These are phyloP conservation scores for Sugiyamaella xylanicola DNA, from an alignment of 1,139 yeast species.

Conservation along the genomic window DNA sequence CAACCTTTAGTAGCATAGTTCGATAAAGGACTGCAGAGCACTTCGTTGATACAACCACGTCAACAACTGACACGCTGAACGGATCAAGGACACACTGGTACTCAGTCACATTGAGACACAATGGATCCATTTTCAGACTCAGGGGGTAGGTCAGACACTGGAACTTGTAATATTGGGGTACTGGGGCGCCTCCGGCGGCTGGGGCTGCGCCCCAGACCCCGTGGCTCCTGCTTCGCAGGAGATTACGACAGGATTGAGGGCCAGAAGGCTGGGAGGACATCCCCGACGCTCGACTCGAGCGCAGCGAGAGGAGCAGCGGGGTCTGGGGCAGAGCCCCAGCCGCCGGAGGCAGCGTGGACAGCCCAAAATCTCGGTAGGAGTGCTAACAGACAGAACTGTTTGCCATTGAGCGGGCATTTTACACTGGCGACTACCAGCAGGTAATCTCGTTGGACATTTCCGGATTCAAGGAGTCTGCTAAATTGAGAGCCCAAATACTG, in stretches of 20 bases:
- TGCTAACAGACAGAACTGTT: slow-evolving; percentile 36
- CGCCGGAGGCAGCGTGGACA: not conserved
- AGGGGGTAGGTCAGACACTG: slow-evolving; percentile 30
- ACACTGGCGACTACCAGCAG: slow-evolving; percentile 44
- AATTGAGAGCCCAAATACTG: slow-evolving; percentile 39
- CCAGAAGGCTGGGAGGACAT: no score
- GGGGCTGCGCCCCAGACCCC: slow-evolving; percentile 8
- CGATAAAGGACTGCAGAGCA: no score
- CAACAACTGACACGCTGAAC: no score
- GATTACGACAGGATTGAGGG: no score
- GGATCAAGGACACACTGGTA: not conserved
- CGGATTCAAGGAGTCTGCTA: slow-evolving; percentile 31
- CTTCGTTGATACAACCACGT: no score
- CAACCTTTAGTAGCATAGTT: no score
- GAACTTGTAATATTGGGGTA: no score
- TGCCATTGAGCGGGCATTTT: slow-evolving; percentile 45
- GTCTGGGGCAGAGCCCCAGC: not conserved
- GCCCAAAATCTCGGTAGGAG: not conserved
- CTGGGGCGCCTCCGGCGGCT: not conserved
- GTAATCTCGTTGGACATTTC: slow-evolving; percentile 39
- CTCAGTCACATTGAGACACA: no score
- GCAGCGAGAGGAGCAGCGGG: no score
- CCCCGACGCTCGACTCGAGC: no score
- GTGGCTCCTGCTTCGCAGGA: no score
- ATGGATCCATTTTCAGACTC: slow-evolving; percentile 41